A percentile compares a stretch with the other conserved stretches of the same genome.
These are phyloP conservation scores for Scedosporium boydii DNA, from an alignment of 2,329 filamentous ascomycete genomes.

Conservation along the genomic window DNA sequence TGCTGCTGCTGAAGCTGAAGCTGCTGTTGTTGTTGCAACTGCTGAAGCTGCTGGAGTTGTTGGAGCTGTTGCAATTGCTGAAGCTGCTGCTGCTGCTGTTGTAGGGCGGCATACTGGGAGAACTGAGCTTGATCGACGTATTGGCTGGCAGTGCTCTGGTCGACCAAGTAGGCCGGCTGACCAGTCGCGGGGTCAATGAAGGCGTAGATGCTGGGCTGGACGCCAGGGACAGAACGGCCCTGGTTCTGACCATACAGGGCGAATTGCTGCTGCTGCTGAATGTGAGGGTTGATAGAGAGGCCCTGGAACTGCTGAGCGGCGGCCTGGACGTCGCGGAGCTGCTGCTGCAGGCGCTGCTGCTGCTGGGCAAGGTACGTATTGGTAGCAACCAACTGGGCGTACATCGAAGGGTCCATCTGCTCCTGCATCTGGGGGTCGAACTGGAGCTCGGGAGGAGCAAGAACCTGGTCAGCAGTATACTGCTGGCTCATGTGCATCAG, in stretches of 20 bases:
- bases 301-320: constrained; percentile 76
- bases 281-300: constrained; percentile 54
- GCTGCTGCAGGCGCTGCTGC: constrained; percentile 90
- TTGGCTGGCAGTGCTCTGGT: constrained; percentile 44
- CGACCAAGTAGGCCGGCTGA: constrained; percentile 72
- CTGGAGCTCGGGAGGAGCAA: constrained; percentile 74
- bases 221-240: constrained; percentile 20
- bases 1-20: constrained; percentile 20
- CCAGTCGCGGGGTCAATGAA: constrained; percentile 82
- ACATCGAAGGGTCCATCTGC: constrained; percentile 74
- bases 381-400: constrained; percentile 81
- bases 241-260: constrained; percentile 18
- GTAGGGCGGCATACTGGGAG: constrained; percentile 19
- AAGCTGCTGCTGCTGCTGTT: constrained; percentile 34
- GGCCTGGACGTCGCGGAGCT: constrained; percentile 74
- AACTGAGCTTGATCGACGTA: constrained; percentile 32
- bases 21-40: constrained; percentile 19
- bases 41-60: constrained; percentile 27
- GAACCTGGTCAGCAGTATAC: constrained; percentile 78
- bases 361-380: constrained; percentile 90
- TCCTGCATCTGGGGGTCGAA: constrained; percentile 60
- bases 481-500: constrained; percentile 29
- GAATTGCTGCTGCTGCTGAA: constrained; percentile 35
- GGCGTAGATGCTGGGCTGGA: constrained; percentile 34
- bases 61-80: constrained; percentile 27